phyloP scores from a whole-genome alignment of 208 protist species.

The Trypanosoma platydactyli region DNA sequence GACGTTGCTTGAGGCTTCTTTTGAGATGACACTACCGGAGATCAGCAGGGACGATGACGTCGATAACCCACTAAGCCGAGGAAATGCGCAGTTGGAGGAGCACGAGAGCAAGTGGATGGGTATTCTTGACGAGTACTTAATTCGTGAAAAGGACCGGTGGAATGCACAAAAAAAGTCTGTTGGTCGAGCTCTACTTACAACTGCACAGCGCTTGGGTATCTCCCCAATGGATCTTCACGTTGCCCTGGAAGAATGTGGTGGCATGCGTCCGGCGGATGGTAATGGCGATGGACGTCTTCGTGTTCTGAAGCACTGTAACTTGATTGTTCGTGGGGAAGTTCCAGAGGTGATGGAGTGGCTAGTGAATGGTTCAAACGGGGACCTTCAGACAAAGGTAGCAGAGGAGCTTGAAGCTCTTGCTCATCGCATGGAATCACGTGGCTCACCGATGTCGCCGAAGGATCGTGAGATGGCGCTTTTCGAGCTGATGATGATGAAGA shows the following conservation, averaged over 20 bases:
- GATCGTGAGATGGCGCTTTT: constrained; percentile 75
- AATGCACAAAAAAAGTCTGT: constrained; percentile 74
- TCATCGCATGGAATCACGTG: constrained; percentile 44
- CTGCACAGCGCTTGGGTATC: constrained; percentile 38
- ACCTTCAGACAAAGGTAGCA: constrained; percentile 15
- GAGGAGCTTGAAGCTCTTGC: constrained; percentile 57
- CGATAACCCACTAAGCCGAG: constrained; percentile 33
- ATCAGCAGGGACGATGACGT: constrained; percentile 26
- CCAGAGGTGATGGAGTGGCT: constrained; percentile 34
- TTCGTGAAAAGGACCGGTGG: constrained; percentile 53
- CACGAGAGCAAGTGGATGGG: constrained; percentile 52
- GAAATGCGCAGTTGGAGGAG: constrained; percentile 33
- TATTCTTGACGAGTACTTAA: constrained; percentile 78
- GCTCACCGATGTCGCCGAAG: constrained; percentile 33
- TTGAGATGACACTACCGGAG: constrained; percentile 61
- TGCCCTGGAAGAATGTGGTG: background rate
- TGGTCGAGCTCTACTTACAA: constrained; percentile 53
- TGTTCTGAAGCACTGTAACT: constrained; percentile 75
- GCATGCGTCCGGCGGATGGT: background rate
- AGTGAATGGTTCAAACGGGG: background rate
- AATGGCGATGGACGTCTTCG: constrained; percentile 30
- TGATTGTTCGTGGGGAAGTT: constrained; percentile 78
- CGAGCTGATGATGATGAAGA: constrained; percentile 68
- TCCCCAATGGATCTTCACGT: constrained; percentile 61
- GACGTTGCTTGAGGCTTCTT: constrained; percentile 77